Evolutionary conservation across 148 eudicot species (phyloP), one percentile per base, ranked within the genome.

Genomic region (Linanthus parryae): DNA sequence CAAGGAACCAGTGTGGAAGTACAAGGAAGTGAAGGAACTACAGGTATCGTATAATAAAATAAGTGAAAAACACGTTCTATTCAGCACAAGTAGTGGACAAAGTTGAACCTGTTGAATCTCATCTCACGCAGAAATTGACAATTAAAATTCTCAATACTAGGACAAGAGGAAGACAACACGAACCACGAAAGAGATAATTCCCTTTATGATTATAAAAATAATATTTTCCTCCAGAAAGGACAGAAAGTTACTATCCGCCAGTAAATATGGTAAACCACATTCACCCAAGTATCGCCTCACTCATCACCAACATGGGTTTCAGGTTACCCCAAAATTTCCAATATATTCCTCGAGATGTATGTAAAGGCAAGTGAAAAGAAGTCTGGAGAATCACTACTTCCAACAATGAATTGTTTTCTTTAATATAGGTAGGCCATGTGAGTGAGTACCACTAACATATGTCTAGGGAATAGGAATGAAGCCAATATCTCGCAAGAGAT

Each of bases 321-420:
- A 42, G 28, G 36, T 54, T 41, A 53, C 64, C 42, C 29, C 44
- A 26, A 46, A 44, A 47, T 35, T 59, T 18, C 37, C 37, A 22
- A 25, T 2, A 38, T 24, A 41, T 34, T 40, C 39, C 70, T 70
- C 69, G 74, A 70, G 69, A 70, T 70, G 74, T 56, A 64, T 53
- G 67, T 47, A 33, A 41, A 33, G 39, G 37, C 12, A 28, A 47
- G 28, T 26, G 30, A 52, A 34, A 2, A 34, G 30, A 42, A 31
- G 26, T 48, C 35, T 16, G 36, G 29, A 28, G 22, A 59, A 23
- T 68, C 64, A 64, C 69, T 22, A 36, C 45, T 46, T 52, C 48
- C 65, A 69, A 63, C 64, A 58, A 16, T 39, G 3, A 26, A 54
- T 19, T 44, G 11, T 4, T 10, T 23, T 1, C 14, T 19, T 21